Percentiles rank a stretch among this genome's conserved stretches.
Conservation (phyloP, 2,329 filamentous ascomycete genomes). For the Phaeosphaeria sp. region DNA sequence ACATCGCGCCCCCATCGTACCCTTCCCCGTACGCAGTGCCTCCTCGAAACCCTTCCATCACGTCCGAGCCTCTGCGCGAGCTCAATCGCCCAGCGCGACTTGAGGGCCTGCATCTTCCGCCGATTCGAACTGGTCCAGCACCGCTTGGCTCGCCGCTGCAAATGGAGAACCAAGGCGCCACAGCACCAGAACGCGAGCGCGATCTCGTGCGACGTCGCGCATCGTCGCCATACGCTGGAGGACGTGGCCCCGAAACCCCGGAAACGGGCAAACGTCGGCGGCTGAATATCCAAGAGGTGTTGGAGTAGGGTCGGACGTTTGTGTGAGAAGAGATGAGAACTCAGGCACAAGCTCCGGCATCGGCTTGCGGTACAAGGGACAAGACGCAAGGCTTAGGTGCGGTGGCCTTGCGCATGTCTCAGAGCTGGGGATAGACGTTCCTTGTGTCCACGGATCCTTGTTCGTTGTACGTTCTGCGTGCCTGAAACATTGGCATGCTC, state of each 20-base stretch:
- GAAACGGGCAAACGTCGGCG: conserved; percentile 44
- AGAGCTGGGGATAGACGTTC: neutral
- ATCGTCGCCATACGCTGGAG: conserved; percentile 34
- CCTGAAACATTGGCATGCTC: neutral
- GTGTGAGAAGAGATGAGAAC: neutral
- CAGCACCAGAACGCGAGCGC: conserved; percentile 9
- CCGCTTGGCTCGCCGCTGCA: conserved; percentile 41
- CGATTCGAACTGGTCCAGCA: conserved; percentile 43
- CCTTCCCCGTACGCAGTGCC: conserved; percentile 37
- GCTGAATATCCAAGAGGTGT: conserved; percentile 46
- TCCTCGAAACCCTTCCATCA: conserved; percentile 32
- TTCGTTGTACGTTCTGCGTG: neutral
- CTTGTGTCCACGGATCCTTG: neutral
- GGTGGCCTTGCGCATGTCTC: neutral
- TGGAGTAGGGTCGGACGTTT: conserved; percentile 28
- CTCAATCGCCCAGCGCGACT: conserved; percentile 30
- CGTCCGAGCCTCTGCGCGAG: conserved; percentile 38
- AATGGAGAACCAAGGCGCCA: conserved; percentile 26
- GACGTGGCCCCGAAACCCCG: conserved; percentile 36
- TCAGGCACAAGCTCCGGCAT: neutral
- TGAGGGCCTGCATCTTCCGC: conserved; percentile 45
- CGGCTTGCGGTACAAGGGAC: neutral
- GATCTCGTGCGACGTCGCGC: conserved; percentile 35
- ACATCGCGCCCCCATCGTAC: conserved; percentile 35
- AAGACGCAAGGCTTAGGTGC: neutral